These are phyloP conservation scores for Podospora anserina DNA, from an alignment of 495 filamentous ascomycete genomes.

Conservation along the genomic window DNA sequence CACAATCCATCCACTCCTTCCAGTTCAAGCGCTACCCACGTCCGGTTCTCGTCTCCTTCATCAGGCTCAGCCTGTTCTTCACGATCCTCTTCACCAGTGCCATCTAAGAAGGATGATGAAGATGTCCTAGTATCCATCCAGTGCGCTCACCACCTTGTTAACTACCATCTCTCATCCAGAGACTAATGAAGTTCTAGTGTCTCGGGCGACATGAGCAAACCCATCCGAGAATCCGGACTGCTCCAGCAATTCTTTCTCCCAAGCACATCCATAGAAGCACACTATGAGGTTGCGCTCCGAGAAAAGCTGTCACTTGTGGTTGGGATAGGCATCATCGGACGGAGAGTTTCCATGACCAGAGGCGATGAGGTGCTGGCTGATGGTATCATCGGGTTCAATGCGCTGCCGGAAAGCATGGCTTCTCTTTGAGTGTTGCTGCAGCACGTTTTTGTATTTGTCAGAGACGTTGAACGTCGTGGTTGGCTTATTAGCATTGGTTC, in stretches of 20 bases:
- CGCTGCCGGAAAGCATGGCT: not conserved
- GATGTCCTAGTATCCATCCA: conserved; percentile 32
- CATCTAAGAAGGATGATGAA: not conserved
- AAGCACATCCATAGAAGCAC: conserved; percentile 10
- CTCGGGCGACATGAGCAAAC: conserved; percentile 38
- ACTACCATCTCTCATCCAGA: not conserved
- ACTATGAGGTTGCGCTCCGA: conserved; percentile 33
- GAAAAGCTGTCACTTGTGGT: conserved; percentile 39
- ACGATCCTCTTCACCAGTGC: not conserved
- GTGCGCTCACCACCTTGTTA: conserved; percentile 14
- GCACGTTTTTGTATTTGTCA: not conserved
- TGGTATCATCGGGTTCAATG: conserved; percentile 49
- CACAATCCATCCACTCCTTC: conserved; percentile 28
- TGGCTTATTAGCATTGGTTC: not conserved
- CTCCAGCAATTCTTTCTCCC: conserved; percentile 34
- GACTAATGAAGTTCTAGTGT: conserved; percentile 23
- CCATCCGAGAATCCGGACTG: conserved; percentile 34
- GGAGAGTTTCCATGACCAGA: conserved; percentile 41
- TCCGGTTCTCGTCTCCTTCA: conserved; percentile 21
- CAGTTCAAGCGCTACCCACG: conserved; percentile 32
- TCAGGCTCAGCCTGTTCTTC: not conserved
- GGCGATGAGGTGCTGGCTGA: conserved; percentile 36
- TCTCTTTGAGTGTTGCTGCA: conserved; percentile 7
- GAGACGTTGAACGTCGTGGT: not conserved
- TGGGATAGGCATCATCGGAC: conserved; percentile 48